phyloP scores from a whole-genome alignment of 2,329 filamentous ascomycete species.

The Botrytis hyacinthi region DNA sequence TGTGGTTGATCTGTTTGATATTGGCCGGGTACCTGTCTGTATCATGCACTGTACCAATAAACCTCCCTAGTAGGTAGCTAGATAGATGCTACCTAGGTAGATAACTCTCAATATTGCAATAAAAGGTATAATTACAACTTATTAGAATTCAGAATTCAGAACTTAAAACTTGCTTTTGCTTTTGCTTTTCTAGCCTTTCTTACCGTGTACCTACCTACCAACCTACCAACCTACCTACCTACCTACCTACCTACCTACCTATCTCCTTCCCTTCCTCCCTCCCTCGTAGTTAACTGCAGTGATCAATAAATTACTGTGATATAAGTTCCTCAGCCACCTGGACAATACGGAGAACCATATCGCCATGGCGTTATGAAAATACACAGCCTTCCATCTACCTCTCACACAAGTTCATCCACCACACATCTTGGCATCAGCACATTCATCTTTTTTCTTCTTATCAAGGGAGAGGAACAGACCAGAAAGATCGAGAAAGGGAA shows the following conservation, averaged over 20 bases:
- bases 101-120: background rate
- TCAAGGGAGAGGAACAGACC: background rate
- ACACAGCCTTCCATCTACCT: background rate
- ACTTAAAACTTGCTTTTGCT: background rate
- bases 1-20: background rate
- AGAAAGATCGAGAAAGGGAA: background rate
- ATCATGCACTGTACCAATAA: background rate
- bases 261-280: too few relatives aligned
- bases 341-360: background rate
- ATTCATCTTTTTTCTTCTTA: constrained; percentile 15
- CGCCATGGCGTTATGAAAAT: background rate
- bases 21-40: background rate
- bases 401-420: background rate
- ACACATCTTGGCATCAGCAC: constrained; percentile 4
- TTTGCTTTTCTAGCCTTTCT: background rate
- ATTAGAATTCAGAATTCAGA: background rate
- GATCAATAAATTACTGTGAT: background rate
- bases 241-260: background rate
- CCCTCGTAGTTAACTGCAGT: background rate
- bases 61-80: too few relatives aligned
- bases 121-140: background rate
- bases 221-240: background rate
- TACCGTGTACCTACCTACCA: background rate
- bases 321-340: background rate
- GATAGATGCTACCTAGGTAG: background rate